Evolutionary conservation across 805 yeast genomes (phyloP).

Genomic region (Groenewaldozyma salmanticensis): DNA sequence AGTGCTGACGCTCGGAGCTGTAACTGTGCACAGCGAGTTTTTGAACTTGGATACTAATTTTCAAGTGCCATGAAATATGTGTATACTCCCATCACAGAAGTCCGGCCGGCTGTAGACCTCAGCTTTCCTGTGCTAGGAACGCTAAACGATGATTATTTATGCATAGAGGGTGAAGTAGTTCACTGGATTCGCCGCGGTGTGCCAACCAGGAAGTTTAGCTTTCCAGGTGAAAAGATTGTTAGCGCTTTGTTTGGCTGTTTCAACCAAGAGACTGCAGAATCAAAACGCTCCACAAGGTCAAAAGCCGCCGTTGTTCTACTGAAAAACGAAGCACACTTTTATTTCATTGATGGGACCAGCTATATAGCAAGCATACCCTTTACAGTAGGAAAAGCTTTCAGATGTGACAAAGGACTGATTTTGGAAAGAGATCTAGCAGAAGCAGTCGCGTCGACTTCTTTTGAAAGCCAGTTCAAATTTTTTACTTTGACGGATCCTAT

Average conservation of each 20-base stretch:
- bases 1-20: too few relatives aligned
- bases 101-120: too few relatives aligned
- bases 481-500: constrained; percentile 67
- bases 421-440: constrained; percentile 37
- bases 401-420: constrained; percentile 60
- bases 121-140: too few relatives aligned
- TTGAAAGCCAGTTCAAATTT: constrained; percentile 29
- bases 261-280: constrained; percentile 6
- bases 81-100: too few relatives aligned
- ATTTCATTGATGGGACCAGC: constrained; percentile 48
- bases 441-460: constrained; percentile 9
- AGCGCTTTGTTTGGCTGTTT: constrained; percentile 56
- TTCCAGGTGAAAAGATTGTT: constrained; percentile 27
- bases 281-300: constrained; percentile 6
- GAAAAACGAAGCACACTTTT: constrained; percentile 51
- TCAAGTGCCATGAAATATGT: too few relatives aligned
- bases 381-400: constrained; percentile 46
- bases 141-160: constrained; percentile 5
- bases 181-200: constrained; percentile 42
- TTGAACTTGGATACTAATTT: too few relatives aligned
- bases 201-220: constrained; percentile 32
- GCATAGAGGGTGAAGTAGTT: constrained; percentile 23
- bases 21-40: too few relatives aligned
- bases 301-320: constrained; percentile 51
- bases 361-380: constrained; percentile 64